These are phyloP conservation scores for Vitis cinerea DNA, from an alignment of 164 flowering plant species.

Conservation along the genomic window DNA sequence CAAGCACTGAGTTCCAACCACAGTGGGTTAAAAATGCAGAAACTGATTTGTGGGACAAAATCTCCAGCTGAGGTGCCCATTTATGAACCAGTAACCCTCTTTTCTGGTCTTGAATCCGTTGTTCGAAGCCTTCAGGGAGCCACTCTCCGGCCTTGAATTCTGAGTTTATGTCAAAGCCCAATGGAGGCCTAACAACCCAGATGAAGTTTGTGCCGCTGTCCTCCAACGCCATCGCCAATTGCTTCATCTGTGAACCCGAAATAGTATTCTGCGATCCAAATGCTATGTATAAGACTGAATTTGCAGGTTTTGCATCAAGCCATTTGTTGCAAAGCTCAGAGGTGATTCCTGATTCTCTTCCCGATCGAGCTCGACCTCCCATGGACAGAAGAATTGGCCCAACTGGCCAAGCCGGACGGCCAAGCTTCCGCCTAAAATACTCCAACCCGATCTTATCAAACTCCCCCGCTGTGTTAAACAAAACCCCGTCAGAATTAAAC, in stretches of 20 bases:
- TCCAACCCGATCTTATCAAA: slow-evolving; percentile 38
- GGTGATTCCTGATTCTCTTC: slow-evolving; percentile 16
- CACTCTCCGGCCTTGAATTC: slow-evolving; percentile 9
- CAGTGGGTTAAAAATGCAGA: slow-evolving; percentile 46
- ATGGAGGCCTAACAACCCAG: slow-evolving; percentile 45
- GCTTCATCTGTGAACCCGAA: slow-evolving; percentile 44
- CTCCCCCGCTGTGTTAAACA: slow-evolving; percentile 55
- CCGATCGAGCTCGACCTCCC: slow-evolving; percentile 5
- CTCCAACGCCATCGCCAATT: slow-evolving; percentile 60
- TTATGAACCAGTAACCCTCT: slow-evolving; percentile 36
- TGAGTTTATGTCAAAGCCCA: slow-evolving; percentile 28
- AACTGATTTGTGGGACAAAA: slow-evolving; percentile 36
- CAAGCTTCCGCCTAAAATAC: slow-evolving; percentile 32
- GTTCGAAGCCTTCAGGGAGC: slow-evolving; percentile 45
- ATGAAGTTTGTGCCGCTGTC: slow-evolving; percentile 38
- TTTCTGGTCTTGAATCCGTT: slow-evolving; percentile 14
- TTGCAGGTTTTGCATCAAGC: slow-evolving; percentile 38
- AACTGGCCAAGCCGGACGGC: slow-evolving; percentile 36
- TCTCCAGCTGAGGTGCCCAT: slow-evolving; percentile 63
- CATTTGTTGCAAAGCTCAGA: slow-evolving; percentile 25
- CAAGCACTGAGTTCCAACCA: slow-evolving; percentile 64
- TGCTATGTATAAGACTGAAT: slow-evolving; percentile 53
- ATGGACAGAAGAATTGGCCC: slow-evolving; percentile 33
- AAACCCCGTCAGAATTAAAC: slow-evolving; percentile 29
- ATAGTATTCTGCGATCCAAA: slow-evolving; percentile 64